Percentiles rank a stretch among this genome's conserved stretches.
Conservation (phyloP, 352 stramenopile genomes). For the Pythium graminicola region DNA sequence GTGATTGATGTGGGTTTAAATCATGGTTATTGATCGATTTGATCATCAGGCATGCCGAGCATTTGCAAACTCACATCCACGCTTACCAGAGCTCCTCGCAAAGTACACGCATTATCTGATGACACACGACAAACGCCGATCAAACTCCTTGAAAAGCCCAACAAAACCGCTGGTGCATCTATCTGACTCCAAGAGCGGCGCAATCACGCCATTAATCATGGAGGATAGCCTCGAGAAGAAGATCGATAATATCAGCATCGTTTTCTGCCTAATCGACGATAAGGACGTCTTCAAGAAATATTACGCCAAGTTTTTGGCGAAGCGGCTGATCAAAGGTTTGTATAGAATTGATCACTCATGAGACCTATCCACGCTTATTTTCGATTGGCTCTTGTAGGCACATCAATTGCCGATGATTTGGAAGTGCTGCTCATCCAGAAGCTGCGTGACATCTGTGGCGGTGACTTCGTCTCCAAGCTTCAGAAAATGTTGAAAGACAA, state of each 20-base stretch:
- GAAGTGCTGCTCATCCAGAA: constrained; percentile 80
- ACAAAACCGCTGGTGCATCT: not conserved
- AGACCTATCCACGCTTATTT: not conserved
- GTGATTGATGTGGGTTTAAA: not conserved
- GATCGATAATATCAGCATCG: constrained; percentile 74
- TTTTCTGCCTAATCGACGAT: constrained; percentile 86
- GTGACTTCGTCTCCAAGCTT: constrained; percentile 83
- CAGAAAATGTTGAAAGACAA: constrained; percentile 89
- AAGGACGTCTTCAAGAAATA: constrained; percentile 89
- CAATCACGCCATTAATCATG: constrained; percentile 27
- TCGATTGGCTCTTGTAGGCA: constrained; percentile 21
- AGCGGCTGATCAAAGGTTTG: constrained; percentile 78
- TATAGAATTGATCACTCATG: not conserved
- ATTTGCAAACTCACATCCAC: constrained; percentile 79
- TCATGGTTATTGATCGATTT: not conserved
- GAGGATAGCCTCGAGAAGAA: constrained; percentile 70
- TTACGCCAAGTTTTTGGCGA: constrained; percentile 80
- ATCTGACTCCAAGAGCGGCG: not conserved
- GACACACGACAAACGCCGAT: constrained; percentile 56
- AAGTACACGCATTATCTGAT: constrained; percentile 84
- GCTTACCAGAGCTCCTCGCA: constrained; percentile 69
- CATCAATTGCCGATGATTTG: constrained; percentile 65
- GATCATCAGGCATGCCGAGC: constrained; percentile 55
- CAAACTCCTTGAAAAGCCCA: constrained; percentile 14
- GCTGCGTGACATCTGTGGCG: constrained; percentile 75